Evolutionary conservation across 2,329 filamentous ascomycete genomes (phyloP), one percentile per base, ranked within the genome.

Genomic region (Alternaria arbusti): DNA sequence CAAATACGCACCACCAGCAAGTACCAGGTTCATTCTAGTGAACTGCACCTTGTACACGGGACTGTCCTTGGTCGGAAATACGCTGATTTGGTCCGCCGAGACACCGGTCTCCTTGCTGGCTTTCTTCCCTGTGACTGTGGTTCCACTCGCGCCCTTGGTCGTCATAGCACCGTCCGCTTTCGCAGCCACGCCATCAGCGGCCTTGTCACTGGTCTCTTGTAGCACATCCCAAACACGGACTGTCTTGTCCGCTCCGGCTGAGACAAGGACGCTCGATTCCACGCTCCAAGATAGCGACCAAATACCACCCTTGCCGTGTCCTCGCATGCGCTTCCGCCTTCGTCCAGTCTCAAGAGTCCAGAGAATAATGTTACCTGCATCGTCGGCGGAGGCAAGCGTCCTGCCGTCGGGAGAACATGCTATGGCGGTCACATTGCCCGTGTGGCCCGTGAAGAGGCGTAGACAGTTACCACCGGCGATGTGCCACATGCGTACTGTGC

Each of bases 401-500:
- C 92, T 94, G 68, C 96, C 96, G 73, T 93, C 94, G 1, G 93
- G 93, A 22, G 93, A 91, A 74, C 94, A 97, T 67, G 95, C 89
- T 25, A 98, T 83, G 0, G 93, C 88, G 13, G 91, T 96, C 76
- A 98, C 90, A 74, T 93, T 93, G 54, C 96, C 93, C 0, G 89
- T 91, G 76, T 99, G 96, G 1, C 96, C 96, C 0, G 92, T 94
- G 77, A 98, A 97, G 74, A 98, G 89, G 25, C 96, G 91, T 6
- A 97, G 92, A 36, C 94, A 93, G 65, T 90, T 90, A 26, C 96
- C 96, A 9, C 91, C 95, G 11, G 89, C 87, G n/a, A 97, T 88
- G 10, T 94, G 90, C 96, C 96, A 99, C 95, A 99, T 98, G 28
- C 96, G 90, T 32, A 98, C 92, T 0, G 94, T 96, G 79, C 95